Base-by-base conservation (phyloP, 805 yeast species). In the Maudiozyma pseudohumilis region DNA sequence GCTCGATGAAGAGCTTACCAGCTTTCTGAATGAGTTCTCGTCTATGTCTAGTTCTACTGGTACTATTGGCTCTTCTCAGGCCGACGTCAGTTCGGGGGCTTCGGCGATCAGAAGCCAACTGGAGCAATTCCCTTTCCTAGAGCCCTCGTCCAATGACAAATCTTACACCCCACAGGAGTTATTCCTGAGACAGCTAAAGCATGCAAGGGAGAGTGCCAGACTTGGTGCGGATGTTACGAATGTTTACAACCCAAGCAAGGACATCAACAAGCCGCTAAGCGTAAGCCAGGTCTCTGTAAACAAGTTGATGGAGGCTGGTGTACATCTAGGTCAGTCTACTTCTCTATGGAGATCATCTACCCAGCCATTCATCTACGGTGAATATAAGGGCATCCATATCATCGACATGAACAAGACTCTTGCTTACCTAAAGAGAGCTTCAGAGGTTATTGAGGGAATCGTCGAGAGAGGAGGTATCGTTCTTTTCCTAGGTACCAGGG, bases 281-380 rank as follows among this genome's bases (percentile, higher is more conserved):
- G 65, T 75, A 17, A 60, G 70, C 17, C 74, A 82, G 40, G 56
- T 84, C 10, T 70, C 89, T 2, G 66, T 87, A 26, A 66, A 85
- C 22, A 76, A 76, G 40, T 68, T 92, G 37, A 59, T 89, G 60
- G 89, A 96, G 3, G 85, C 96, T 0, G 96, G 96, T 36, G 89
- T 89, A 32, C 98, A 92, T 60, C 66, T 92, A 48, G 98, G 98
- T 21, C 96, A 89, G 50, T 72, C 95, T n/a, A 80, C 75, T 25
- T 67, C 80, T 3, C 66, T 80, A 43, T 81, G 79, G 75, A 76
- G 94, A 49, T 77, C 87, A 8, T 71, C 81, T 20, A 84, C 88
- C 36, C 89, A 87, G 60, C 88, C 94, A 9, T 92, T 70, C 58
- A 72, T 89, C 32, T 80, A 80, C 53, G 98, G 97, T 39, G 80